Conservation (phyloP, 371 early-diverging fungal genomes). For the Actinomortierella wolfii region DNA sequence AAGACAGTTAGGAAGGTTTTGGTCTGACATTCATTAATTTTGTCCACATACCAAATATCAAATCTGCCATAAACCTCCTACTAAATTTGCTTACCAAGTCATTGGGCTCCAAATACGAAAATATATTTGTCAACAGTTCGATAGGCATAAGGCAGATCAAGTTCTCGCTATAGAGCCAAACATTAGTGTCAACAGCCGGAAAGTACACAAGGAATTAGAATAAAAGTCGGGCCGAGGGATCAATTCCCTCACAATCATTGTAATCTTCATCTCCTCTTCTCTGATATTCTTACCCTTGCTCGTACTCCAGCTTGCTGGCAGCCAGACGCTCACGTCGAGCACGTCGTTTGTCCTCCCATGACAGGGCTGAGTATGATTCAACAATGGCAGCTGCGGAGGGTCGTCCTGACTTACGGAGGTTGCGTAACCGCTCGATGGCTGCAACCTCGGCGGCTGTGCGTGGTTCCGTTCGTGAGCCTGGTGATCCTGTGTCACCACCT, state of each 20-base stretch:
- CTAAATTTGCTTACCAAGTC: constrained; percentile 22
- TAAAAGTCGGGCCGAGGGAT: no score
- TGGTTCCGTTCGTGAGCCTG: no score
- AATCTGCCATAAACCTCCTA: background rate
- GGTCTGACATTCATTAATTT: background rate
- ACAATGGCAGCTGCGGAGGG: constrained; percentile 32
- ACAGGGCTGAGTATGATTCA: constrained; percentile 24
- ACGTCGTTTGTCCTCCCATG: constrained; percentile 32
- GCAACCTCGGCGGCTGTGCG: background rate
- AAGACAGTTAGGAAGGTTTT: background rate
- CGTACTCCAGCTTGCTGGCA: constrained; percentile 13
- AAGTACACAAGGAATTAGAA: no score
- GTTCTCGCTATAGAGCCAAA: constrained; percentile 12
- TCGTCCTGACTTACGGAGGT: constrained; percentile 20
- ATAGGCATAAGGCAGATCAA: constrained; percentile 28
- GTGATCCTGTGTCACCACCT: constrained; percentile 3
- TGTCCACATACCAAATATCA: background rate
- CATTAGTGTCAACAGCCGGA: background rate
- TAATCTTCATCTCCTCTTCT: background rate
- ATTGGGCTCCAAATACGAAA: constrained; percentile 32
- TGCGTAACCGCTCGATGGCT: constrained; percentile 16
- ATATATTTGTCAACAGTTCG: constrained; percentile 33
- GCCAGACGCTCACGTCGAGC: constrained; percentile 33
- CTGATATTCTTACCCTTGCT: constrained; percentile 15
- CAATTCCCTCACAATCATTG: background rate